Evolutionary conservation across 441 rosid species (phyloP).

Genomic region (Gossypium trilobum): DNA sequence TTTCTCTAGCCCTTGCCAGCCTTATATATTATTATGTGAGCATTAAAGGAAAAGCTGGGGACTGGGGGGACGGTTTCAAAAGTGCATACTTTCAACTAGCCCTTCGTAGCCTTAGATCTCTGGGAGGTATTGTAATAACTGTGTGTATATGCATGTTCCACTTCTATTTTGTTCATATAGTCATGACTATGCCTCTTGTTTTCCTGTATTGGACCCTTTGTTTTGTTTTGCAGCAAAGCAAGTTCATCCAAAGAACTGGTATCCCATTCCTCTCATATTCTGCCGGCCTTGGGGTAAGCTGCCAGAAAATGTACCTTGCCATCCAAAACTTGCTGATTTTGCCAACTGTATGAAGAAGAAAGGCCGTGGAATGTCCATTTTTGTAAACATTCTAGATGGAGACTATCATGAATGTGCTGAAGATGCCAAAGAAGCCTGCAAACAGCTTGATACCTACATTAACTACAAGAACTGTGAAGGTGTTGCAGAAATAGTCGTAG

Average conservation of each 20-base stretch:
- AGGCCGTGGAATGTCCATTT: constrained; percentile 98
- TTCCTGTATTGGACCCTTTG: constrained; percentile 1
- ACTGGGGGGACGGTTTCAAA: constrained; percentile 99
- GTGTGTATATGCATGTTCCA: neutral
- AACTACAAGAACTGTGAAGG: constrained; percentile 92
- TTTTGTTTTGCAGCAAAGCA: constrained; percentile 65
- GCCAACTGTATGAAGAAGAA: constrained; percentile 99
- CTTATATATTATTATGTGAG: constrained; percentile 96
- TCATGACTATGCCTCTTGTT: neutral
- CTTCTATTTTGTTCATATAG: constrained; percentile 3
- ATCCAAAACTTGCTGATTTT: constrained; percentile 95
- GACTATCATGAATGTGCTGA: constrained; percentile 91
- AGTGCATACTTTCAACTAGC: constrained; percentile 99
- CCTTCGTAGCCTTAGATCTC: constrained; percentile 94
- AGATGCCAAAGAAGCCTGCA: constrained; percentile 87
- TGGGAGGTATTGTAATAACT: constrained; percentile 56
- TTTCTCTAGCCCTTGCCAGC: constrained; percentile 91
- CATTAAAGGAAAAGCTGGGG: constrained; percentile 96
- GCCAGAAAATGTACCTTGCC: constrained; percentile 96
- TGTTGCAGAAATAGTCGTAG: constrained; percentile 96
- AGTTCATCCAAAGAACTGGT: constrained; percentile 99
- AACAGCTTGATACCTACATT: constrained; percentile 75
- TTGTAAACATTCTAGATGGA: constrained; percentile 64
- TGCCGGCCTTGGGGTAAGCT: constrained; percentile 99
- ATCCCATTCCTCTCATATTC: constrained; percentile 91